Percentiles rank a stretch among this genome's conserved stretches.
Evolutionary conservation across 2,329 filamentous ascomycete species (phyloP).

Genomic region (Trichophyton benhamiae): DNA sequence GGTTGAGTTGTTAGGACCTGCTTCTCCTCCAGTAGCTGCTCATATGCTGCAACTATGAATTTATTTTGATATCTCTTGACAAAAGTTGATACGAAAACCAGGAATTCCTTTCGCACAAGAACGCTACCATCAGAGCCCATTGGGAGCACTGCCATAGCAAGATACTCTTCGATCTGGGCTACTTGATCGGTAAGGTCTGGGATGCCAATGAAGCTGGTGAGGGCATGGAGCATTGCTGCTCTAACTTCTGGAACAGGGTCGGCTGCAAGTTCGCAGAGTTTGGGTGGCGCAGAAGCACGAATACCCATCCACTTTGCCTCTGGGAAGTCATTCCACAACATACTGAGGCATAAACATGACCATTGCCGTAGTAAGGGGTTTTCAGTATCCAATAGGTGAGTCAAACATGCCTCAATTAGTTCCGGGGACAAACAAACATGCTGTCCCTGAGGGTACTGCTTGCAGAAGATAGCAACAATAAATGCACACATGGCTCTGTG

Average conservation of each 20-base stretch:
- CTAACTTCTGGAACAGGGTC: constrained; percentile 87
- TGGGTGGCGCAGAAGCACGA: constrained; percentile 67
- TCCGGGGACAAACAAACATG: constrained; percentile 82
- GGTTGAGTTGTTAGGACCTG: constrained; percentile 48
- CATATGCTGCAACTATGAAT: constrained; percentile 81
- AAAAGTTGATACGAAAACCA: constrained; percentile 89
- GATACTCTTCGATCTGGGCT: constrained; percentile 75
- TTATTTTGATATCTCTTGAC: constrained; percentile 82
- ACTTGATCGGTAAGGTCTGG: constrained; percentile 85
- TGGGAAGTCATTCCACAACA: constrained; percentile 80
- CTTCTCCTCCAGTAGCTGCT: constrained; percentile 76
- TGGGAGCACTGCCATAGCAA: constrained; percentile 77
- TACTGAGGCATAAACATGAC: constrained; percentile 89
- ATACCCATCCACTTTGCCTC: constrained; percentile 97
- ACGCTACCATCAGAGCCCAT: constrained; percentile 92
- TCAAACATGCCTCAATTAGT: constrained; percentile 76
- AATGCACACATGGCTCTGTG: constrained; percentile 99
- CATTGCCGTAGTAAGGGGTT: constrained; percentile 86
- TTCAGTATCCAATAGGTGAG: constrained; percentile 70
- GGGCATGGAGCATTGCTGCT: constrained; percentile 81
- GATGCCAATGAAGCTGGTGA: constrained; percentile 89
- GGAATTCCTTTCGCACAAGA: constrained; percentile 81
- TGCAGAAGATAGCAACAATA: constrained; percentile 93
- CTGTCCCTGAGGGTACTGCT: constrained; percentile 82
- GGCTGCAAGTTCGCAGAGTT: constrained; percentile 66